phyloP scores from a whole-genome alignment of 805 yeast genomes.

The Ogataea haglerorum region DNA sequence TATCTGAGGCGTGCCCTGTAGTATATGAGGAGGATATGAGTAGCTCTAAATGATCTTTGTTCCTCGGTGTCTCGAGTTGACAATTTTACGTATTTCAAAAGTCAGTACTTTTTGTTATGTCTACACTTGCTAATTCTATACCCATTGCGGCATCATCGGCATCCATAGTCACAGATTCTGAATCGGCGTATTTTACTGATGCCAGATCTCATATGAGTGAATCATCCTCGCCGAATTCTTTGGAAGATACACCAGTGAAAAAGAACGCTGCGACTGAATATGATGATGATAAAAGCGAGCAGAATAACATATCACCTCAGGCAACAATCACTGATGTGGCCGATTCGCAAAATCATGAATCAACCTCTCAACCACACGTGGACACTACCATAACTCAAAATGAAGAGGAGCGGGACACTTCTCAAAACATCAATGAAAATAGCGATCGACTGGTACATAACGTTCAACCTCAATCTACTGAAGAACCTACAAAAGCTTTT shows the following conservation, averaged over 20 bases:
- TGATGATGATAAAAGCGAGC: not conserved
- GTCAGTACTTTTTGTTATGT: not conserved
- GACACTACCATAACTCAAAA: not conserved
- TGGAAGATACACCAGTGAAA: not conserved
- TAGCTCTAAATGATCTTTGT: not conserved
- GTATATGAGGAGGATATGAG: no score
- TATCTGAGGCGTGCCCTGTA: slow-evolving; percentile 4
- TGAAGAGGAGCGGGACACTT: not conserved
- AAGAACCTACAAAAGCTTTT: slow-evolving; percentile 14
- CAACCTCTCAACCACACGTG: not conserved
- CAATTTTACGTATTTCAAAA: not conserved
- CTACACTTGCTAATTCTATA: not conserved
- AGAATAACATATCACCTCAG: slow-evolving; percentile 16
- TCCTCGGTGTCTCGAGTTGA: not conserved
- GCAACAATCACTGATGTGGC: slow-evolving; percentile 22
- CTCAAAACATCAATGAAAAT: not conserved
- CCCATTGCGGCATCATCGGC: slow-evolving; percentile 11
- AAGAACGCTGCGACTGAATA: not conserved
- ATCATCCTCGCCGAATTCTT: slow-evolving; percentile 1
- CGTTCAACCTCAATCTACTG: slow-evolving; percentile 11
- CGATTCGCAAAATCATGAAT: slow-evolving; percentile 1
- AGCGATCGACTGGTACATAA: not conserved
- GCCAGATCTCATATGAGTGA: slow-evolving; percentile 23
- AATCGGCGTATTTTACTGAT: slow-evolving; percentile 23
- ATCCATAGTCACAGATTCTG: slow-evolving; percentile 18